A percentile compares a stretch with the other conserved stretches of the same genome.
Evolutionary conservation across 2,329 filamentous ascomycete species (phyloP).

Genomic region (Diaporthe sp.): DNA sequence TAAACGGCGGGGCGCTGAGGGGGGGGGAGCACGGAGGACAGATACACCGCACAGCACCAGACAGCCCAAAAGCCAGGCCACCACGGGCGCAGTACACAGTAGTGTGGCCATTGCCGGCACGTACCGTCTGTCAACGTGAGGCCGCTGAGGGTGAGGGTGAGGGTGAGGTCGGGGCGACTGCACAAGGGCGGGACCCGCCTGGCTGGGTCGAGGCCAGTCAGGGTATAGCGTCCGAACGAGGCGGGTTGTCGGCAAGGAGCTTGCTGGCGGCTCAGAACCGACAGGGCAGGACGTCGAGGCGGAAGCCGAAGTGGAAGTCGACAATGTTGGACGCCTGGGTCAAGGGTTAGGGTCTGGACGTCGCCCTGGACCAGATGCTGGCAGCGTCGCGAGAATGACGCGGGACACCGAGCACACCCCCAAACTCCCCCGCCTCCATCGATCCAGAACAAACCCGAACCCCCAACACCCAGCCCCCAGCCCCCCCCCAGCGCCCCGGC

Average conservation of each 20-base stretch:
- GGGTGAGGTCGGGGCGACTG: background rate
- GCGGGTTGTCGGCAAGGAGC: background rate
- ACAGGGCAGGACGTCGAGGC: no score
- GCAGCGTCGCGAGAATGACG: conserved; percentile 10
- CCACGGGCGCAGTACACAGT: no score
- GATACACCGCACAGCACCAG: conserved; percentile 8
- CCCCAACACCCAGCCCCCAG: background rate
- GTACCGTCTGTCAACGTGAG: background rate
- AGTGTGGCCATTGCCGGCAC: background rate
- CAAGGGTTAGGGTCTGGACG: background rate
- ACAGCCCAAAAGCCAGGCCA: background rate
- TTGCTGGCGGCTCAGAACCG: background rate
- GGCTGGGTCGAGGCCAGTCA: conserved; percentile 7
- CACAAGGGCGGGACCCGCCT: conserved; percentile 5
- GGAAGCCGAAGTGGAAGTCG: no score
- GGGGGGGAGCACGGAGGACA: background rate
- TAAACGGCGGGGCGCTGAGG: conserved; percentile 14
- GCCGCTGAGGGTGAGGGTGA: background rate
- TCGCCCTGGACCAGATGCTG: no score
- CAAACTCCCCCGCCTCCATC: background rate
- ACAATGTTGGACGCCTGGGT: no score
- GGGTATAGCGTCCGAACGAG: conserved; percentile 8
- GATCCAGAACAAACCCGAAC: background rate
- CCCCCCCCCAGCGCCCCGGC: background rate
- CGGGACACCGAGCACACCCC: background rate